phyloP scores from a whole-genome alignment of 208 protist species.

The Trypanosoma cruzi region DNA sequence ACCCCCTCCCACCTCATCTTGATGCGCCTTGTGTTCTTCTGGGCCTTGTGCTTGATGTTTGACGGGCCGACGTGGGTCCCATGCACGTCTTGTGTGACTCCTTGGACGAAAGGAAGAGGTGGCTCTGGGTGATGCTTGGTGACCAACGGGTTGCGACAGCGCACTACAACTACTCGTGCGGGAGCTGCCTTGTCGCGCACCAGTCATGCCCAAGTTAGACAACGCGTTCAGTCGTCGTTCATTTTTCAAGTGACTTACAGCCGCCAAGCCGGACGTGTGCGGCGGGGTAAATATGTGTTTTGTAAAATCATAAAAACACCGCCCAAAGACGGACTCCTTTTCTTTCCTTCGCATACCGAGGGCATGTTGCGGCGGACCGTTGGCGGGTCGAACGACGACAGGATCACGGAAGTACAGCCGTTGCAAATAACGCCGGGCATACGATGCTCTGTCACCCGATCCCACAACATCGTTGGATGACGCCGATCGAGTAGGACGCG shows the following conservation, averaged over 20 bases:
- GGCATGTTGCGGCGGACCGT: not conserved
- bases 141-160: not conserved
- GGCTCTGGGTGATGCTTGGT: not conserved
- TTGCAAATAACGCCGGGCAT: slow-evolving; percentile 49
- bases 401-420: slow-evolving; percentile 43
- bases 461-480: slow-evolving; percentile 13
- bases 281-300: not conserved
- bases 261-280: not conserved
- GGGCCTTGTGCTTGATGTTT: not conserved
- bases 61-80: too few species aligned
- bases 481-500: slow-evolving; percentile 22
- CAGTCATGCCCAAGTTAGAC: not conserved
- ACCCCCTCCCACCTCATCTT: not conserved
- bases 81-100: not conserved
- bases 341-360: not conserved
- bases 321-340: not conserved
- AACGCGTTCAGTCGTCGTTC: not conserved
- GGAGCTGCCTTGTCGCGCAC: not conserved
- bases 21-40: slow-evolving; percentile 2
- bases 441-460: slow-evolving; percentile 15
- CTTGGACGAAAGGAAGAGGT: not conserved
- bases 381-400: not conserved
- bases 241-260: not conserved
- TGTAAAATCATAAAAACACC: slow-evolving; percentile 14
- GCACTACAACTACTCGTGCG: not conserved